These are phyloP conservation scores for Madurella mycetomatis DNA, from an alignment of 2,329 filamentous ascomycete genomes.

Conservation along the genomic window DNA sequence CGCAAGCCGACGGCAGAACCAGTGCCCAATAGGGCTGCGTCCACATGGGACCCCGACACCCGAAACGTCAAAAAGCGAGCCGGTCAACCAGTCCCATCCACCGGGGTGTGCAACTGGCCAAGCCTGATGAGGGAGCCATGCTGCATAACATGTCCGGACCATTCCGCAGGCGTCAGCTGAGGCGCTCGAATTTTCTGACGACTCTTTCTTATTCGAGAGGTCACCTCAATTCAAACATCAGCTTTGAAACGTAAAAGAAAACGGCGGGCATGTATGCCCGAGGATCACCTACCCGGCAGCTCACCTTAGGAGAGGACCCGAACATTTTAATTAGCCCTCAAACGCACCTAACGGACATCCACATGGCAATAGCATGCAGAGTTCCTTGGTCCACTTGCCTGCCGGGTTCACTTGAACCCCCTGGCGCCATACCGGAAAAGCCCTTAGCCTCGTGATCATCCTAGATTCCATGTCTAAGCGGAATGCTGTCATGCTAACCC, in stretches of 20 bases:
- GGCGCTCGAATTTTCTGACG: background rate
- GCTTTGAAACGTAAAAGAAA: background rate
- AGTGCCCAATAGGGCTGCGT: background rate
- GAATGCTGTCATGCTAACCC: too few species aligned
- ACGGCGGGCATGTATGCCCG: too few species aligned
- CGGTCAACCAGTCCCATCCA: background rate
- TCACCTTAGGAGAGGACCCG: background rate
- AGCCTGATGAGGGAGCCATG: background rate
- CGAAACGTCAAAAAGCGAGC: background rate
- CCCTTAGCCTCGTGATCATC: too few species aligned
- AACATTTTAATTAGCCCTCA: background rate
- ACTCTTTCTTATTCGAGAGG: conserved; percentile 12
- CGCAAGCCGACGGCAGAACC: background rate
- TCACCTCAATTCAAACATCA: background rate
- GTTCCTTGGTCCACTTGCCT: too few species aligned
- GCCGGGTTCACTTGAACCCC: too few species aligned
- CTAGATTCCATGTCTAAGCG: too few species aligned
- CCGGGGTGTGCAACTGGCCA: background rate
- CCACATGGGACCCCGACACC: background rate
- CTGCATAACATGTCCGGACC: background rate
- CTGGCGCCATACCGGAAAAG: too few species aligned
- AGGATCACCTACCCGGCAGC: too few species aligned
- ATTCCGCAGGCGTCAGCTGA: background rate
- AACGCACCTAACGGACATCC: background rate
- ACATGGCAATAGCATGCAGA: too few species aligned